Evolutionary conservation across 176 grass and related monocot genomes (phyloP).

Genomic region (Secale cereale): DNA sequence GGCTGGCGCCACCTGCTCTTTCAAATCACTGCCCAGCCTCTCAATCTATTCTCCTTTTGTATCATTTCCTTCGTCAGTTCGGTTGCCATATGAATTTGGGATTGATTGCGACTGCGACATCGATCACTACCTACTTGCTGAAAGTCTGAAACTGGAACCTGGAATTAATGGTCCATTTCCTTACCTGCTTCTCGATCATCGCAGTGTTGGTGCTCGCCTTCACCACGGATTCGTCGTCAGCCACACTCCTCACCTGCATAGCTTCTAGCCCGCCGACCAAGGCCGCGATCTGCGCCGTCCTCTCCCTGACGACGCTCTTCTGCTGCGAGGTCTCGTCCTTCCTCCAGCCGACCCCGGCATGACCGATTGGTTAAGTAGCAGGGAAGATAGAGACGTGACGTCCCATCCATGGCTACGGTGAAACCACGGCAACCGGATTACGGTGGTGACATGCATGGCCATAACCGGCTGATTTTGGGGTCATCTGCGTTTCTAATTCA

Average conservation of each 20-base stretch:
- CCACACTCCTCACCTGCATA: constrained; percentile 34
- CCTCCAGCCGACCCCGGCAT: constrained; percentile 3
- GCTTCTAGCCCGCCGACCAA: constrained; percentile 38
- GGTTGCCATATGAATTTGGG: neutral
- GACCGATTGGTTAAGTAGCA: too few relatives aligned
- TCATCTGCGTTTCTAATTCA: neutral
- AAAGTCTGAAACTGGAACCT: neutral
- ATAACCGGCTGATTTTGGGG: neutral
- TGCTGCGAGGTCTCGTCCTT: constrained; percentile 42
- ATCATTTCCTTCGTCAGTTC: neutral
- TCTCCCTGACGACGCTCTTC: constrained; percentile 35
- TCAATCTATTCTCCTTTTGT: constrained; percentile 8
- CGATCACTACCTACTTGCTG: neutral
- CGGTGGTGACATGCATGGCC: too few relatives aligned
- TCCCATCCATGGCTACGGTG: too few relatives aligned
- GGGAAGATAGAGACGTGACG: too few relatives aligned
- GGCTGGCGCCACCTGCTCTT: constrained; percentile 11
- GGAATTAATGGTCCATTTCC: neutral
- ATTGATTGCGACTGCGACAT: neutral
- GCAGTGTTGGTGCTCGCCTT: constrained; percentile 26
- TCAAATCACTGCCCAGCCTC: constrained; percentile 52
- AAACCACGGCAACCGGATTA: too few relatives aligned
- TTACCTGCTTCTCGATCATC: constrained; percentile 43
- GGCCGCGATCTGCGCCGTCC: constrained; percentile 38
- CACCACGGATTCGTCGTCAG: constrained; percentile 33